Evolutionary conservation across 805 yeast species (phyloP).

Genomic region (Candida ascalaphidarum): DNA sequence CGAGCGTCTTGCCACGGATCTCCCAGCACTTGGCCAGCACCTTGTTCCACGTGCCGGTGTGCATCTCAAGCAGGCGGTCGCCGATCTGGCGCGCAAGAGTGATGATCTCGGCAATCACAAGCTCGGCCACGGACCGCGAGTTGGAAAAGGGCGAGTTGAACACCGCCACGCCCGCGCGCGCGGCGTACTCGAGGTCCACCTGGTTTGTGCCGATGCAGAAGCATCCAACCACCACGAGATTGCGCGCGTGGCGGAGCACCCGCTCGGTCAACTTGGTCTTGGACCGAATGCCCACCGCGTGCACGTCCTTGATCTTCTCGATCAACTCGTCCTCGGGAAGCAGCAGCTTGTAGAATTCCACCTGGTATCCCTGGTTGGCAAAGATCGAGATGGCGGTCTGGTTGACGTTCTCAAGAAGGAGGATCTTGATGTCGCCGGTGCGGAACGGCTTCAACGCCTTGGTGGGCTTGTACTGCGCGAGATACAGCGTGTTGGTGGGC

Average conservation of each 20-base stretch:
- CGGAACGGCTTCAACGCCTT: constrained; percentile 89
- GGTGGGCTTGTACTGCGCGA: constrained; percentile 50
- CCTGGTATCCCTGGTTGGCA: constrained; percentile 89
- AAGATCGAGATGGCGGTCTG: constrained; percentile 84
- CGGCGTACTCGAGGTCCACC: constrained; percentile 88
- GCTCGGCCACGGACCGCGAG: constrained; percentile 97
- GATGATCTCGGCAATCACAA: constrained; percentile 92
- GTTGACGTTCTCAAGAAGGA: constrained; percentile 88
- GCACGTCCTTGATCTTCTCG: constrained; percentile 87
- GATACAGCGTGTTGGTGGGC: constrained; percentile 70
- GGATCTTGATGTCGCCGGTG: constrained; percentile 88
- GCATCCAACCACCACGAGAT: constrained; percentile 88
- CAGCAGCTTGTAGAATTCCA: constrained; percentile 85
- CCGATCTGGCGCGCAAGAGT: constrained; percentile 93
- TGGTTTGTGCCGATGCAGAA: constrained; percentile 99
- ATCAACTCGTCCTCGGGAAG: constrained; percentile 89
- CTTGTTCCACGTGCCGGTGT: constrained; percentile 96
- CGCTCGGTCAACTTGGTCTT: constrained; percentile 83
- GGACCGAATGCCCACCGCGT: constrained; percentile 96
- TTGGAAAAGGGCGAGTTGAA: constrained; percentile 98
- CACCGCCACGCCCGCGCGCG: constrained; percentile 88
- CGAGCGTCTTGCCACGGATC: constrained; percentile 96
- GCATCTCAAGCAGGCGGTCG: constrained; percentile 93
- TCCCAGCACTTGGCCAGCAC: constrained; percentile 96
- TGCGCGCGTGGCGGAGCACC: constrained; percentile 77